Percentiles rank a stretch among this genome's conserved stretches.
Evolutionary conservation across 257 asterid genomes (phyloP).

Genomic region (Euphrasia confusa): DNA sequence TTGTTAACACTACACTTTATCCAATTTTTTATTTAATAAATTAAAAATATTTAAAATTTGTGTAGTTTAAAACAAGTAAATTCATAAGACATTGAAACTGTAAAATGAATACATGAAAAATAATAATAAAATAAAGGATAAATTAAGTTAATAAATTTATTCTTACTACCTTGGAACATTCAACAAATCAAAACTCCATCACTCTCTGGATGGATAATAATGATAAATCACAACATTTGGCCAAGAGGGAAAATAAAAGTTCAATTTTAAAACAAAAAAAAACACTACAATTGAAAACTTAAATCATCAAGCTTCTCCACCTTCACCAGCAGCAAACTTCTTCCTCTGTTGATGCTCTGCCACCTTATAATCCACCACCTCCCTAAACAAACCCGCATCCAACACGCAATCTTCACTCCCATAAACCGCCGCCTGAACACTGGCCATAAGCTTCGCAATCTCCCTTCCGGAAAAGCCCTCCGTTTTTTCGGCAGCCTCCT

Average conservation of each 20-base stretch:
- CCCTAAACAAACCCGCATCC: slow-evolving; percentile 67
- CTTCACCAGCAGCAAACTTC: slow-evolving; percentile 36
- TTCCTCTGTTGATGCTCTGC: slow-evolving; percentile 82
- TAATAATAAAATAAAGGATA: too few species aligned
- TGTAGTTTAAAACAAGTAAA: too few species aligned
- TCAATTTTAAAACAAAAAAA: neutral
- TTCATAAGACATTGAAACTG: too few species aligned
- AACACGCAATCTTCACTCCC: slow-evolving; percentile 73
- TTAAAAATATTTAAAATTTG: too few species aligned
- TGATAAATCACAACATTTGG: neutral
- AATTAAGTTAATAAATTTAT: too few species aligned
- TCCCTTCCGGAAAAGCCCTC: slow-evolving; percentile 90
- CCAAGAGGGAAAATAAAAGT: neutral
- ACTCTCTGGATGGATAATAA: slow-evolving; percentile 2
- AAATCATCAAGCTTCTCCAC: neutral
- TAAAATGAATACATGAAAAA: too few species aligned
- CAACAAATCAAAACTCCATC: neutral
- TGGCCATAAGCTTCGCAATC: slow-evolving; percentile 86
- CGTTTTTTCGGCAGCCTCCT: slow-evolving; percentile 73
- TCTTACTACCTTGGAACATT: too few species aligned
- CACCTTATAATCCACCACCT: slow-evolving; percentile 70
- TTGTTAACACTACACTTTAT: too few species aligned
- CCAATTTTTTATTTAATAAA: too few species aligned
- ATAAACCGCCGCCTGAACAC: slow-evolving; percentile 88
- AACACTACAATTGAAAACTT: neutral